Evolutionary conservation across 306 rosid genomes (phyloP), one percentile per base, ranked within the genome.

Genomic region (Cucumis cinereus): DNA sequence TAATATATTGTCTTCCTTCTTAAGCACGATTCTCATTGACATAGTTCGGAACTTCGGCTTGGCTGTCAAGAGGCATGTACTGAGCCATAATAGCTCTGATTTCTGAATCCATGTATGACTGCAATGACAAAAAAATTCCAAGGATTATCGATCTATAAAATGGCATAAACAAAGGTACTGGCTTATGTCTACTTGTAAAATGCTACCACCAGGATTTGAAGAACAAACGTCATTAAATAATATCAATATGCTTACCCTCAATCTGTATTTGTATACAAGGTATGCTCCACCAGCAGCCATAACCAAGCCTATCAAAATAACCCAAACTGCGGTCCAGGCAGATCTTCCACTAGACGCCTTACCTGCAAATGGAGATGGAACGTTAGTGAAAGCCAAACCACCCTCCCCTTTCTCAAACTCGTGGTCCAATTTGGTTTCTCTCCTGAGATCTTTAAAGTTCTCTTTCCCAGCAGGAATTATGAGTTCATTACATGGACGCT

Each of bases 71-170:
- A 55, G 98, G 98, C 97, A 94, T 94, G 78, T 94, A 94, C 81
- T 94, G 98, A 79, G 98, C 97, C 98, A 94, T 94, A 80, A 93
- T 93, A 47, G 98, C 98, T 81, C 98, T 87, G 83, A 94, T 91
- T 83, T 94, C 98, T 40, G 97, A 94, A 82, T 94, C 98, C 98
- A 94, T 94, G 81, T 94, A 94, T 59, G 90, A 87, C 98, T 94
- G 95, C 90, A 91, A 61, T 76, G 80, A 63, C 73, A 78, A 75
- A 75, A 79, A 38, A 56, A 74, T 12, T 36, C 26, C 78, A 77
- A 43, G 14, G 28, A 58, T 80, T 85, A 80, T 22, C 35, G 59
- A 79, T 68, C 63, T 24, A 24, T 40, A 43, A 68, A 22, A 68
- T 49, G 30, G 22, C 50, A 38, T 11, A 12, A 22, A 5, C 19